Base-by-base conservation (phyloP, 306 rosid genomes). In the Acacia crassicarpa region DNA sequence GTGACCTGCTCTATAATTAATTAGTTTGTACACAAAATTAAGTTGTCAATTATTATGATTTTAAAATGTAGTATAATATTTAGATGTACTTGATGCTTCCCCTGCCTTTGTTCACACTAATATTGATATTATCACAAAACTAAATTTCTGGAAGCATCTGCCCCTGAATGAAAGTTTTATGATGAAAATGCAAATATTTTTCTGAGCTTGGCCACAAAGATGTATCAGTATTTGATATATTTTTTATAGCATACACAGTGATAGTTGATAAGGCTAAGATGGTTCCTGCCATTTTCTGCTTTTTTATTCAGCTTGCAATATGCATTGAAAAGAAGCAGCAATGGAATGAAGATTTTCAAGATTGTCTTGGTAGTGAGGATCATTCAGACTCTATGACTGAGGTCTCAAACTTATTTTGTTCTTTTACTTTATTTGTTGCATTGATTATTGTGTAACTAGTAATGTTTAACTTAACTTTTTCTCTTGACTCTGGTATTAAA, bases 351-450 rank as follows among this genome's bases (percentile, higher is more conserved):
- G 97, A 93, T 67, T 95, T 85, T 90, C 91, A 93, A 90, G 99
- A 95, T 81, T 95, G 99, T 84, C 85, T 91, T 83, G 99, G 87
- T 71, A 95, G 91, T 85, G 62, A 85, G 74, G 99, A 91, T 85
- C 85, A 83, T 23, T 84, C 87, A 41, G 94, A 92, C 82, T 83
- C 91, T 72, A 79, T 27, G 82, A 41, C 76, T 38, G 93, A 91
- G 95, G 97, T 95, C 78, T 80, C 48, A 75, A 16, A 40, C 48
- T 59, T 40, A 45, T 56, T 81, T 84, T 84, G 23, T 45, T 76
- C 71, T 67, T 67, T 62, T 38, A 41, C 82, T 78, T 63, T 78
- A 69, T 56, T 40, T 81, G 83, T 77, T 78, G 54, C 12, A 33
- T 74, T 53, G 58, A 77, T 71, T 73, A 23, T 58, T 80, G 66